Evolutionary conservation across 495 filamentous ascomycete genomes (phyloP), one percentile per base, ranked within the genome.

Genomic region (Platismatia glauca): DNA sequence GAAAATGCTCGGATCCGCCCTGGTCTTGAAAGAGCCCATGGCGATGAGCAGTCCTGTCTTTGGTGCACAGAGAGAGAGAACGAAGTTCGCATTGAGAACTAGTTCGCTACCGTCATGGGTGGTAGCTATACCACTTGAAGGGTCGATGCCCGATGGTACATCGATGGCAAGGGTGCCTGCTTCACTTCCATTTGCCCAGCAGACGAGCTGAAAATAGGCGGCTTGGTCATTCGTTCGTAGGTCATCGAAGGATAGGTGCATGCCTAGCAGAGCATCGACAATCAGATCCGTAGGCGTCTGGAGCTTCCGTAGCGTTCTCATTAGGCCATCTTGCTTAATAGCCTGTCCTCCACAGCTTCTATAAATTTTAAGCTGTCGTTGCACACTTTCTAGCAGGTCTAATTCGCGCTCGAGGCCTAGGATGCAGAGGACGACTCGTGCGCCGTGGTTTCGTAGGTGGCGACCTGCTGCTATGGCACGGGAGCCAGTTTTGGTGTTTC

Each of bases 201-300:
- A 83, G 64, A 95, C 90, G 61, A 95, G 80, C 64, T 91, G 87
- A 66, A 88, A 91, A 4, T 89, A 89, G 4, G 84, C 85, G 0
- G 85, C 88, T 71, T 92, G 90, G 65, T 96, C 90, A 46, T 89
- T 87, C 13, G 83, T 88, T 27, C 87, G 78, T 34, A 96, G 78
- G 59, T 92, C 89, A 44, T 96, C 89, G 67, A 95, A 95, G 12
- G 85, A 83, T 52, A 89, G 79, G 57, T 92, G 89, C 58, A 91
- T 85, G 24, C 90, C 89, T 5, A 98, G 82, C 22, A 98, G 73
- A 3, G 90, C 91, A 74, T 98, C 94, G 38, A 98, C 79, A 59
- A 97, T 89, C 58, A 97, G 74, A 53, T 92, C 89, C 20, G 57
- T 59, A 4, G 91, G 81, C 1, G 84, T 78, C 38, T 82, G 75